These are phyloP conservation scores for Prosopis cineraria DNA, from an alignment of 306 rosid species.

Conservation along the genomic window DNA sequence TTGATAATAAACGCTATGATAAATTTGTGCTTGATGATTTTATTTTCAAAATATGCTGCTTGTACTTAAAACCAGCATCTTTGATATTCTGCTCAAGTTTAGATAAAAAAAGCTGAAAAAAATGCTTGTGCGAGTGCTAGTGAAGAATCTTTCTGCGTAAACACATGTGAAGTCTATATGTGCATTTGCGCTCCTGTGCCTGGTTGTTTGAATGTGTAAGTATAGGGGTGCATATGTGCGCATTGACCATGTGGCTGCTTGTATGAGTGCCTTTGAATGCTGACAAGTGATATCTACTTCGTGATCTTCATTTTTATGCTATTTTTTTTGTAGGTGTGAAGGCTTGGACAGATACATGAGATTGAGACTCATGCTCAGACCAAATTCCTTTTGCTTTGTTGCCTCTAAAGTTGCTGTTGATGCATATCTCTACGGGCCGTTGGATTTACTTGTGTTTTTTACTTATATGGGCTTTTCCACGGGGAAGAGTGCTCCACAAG, in stretches of 20 bases:
- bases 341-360: conserved; percentile 77
- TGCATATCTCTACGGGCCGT: conserved; percentile 73
- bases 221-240: not conserved
- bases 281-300: no score
- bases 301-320: conserved; percentile 10
- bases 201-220: not conserved
- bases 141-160: not conserved
- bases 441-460: conserved; percentile 75
- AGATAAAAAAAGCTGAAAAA: not conserved
- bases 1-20: not conserved
- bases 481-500: conserved; percentile 71
- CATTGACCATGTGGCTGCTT: not conserved
- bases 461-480: conserved; percentile 81
- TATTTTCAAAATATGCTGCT: not conserved
- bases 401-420: conserved; percentile 79
- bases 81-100: not conserved
- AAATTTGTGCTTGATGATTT: not conserved
- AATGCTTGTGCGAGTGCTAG: not conserved
- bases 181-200: not conserved
- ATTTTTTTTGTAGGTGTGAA: conserved; percentile 63
- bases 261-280: no score
- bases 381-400: conserved; percentile 73
- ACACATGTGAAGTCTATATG: not conserved
- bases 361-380: conserved; percentile 56
- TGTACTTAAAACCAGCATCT: not conserved